Evolutionary conservation across 176 grass and related monocot genomes (phyloP).

Genomic region (Saccharum spontaneum): DNA sequence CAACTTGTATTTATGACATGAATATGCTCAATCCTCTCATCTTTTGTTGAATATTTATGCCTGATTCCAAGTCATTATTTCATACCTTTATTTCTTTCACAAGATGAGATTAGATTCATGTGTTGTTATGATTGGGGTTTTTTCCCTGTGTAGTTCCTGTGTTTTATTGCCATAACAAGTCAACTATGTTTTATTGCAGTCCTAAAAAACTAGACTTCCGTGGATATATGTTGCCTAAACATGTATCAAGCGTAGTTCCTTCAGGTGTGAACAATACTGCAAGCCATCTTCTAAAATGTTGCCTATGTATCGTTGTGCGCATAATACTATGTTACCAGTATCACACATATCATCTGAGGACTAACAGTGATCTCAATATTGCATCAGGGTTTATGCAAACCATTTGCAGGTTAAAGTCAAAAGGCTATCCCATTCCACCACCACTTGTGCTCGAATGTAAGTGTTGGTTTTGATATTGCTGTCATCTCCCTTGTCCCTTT

Average conservation of each 20-base stretch:
- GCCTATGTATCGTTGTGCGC: not conserved
- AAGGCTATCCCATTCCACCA: conserved; percentile 26
- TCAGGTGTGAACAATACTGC: conserved; percentile 20
- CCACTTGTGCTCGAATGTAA: conserved; percentile 33
- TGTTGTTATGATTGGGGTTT: not conserved
- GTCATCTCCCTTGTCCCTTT: not conserved
- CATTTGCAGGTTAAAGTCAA: not conserved
- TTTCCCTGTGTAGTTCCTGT: not conserved
- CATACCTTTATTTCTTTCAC: not conserved
- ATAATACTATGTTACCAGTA: not conserved
- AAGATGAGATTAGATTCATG: not conserved
- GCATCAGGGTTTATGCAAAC: not conserved
- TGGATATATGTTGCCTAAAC: not conserved
- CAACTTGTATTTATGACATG: not conserved
- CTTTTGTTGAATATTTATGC: conserved; percentile 1
- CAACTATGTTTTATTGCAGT: not conserved
- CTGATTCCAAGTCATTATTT: not conserved
- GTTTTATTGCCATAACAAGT: not conserved
- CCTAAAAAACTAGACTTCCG: not conserved
- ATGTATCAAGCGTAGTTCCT: not conserved
- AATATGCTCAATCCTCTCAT: not conserved
- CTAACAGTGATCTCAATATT: not conserved
- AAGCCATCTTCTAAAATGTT: conserved; percentile 5
- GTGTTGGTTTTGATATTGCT: not conserved
- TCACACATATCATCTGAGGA: not conserved